These are phyloP conservation scores for Abrus precatorius DNA, from an alignment of 306 rosid species.

Conservation along the genomic window DNA sequence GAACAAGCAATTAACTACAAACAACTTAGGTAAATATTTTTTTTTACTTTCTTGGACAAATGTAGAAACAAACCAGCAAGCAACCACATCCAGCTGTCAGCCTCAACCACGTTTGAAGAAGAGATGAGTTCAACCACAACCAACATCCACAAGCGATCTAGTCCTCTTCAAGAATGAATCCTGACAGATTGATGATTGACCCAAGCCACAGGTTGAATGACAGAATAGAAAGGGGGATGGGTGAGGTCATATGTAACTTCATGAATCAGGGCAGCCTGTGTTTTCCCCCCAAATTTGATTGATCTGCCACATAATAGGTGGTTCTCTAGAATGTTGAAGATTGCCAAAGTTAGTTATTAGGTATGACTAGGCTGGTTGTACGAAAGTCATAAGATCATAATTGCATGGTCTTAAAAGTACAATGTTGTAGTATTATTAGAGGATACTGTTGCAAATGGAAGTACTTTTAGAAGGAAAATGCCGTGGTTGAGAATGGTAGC, in stretches of 20 bases:
- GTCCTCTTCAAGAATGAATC: not conserved
- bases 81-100: too few species aligned
- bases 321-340: not conserved
- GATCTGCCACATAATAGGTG: not conserved
- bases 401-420: not conserved
- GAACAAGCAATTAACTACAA: too few species aligned
- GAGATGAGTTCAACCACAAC: not conserved
- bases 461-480: not conserved
- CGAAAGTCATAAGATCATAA: not conserved
- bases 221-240: not conserved
- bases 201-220: not conserved
- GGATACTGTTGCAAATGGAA: not conserved
- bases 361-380: not conserved
- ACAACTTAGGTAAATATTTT: too few species aligned
- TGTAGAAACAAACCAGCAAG: too few species aligned
- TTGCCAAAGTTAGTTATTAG: not conserved
- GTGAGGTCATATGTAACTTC: not conserved
- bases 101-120: not conserved
- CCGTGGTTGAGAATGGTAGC: not conserved
- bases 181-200: not conserved
- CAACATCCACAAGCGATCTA: not conserved
- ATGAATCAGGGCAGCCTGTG: not conserved
- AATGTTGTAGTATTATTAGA: not conserved
- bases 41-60: too few species aligned
- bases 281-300: not conserved